A percentile compares a stretch with the other conserved stretches of the same genome.
These are phyloP conservation scores for Populus tomentosa DNA, from an alignment of 441 rosid species.

Conservation along the genomic window DNA sequence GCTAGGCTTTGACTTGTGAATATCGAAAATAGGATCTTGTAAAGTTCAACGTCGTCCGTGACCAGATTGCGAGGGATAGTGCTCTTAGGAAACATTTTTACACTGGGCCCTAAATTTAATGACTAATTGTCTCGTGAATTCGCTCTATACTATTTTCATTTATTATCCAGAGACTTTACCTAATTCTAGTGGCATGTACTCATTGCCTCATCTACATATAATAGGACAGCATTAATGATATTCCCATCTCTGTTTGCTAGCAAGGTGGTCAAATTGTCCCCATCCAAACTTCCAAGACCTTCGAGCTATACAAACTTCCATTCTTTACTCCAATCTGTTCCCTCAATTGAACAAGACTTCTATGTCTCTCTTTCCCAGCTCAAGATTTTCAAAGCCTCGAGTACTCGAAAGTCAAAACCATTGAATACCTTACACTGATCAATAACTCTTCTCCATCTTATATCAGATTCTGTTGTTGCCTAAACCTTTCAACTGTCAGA, in stretches of 20 bases:
- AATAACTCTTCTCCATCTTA: neutral
- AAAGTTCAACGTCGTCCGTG: constrained; percentile 15
- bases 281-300: neutral
- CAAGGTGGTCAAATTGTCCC: constrained; percentile 4
- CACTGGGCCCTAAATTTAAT: neutral
- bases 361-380: neutral
- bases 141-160: neutral
- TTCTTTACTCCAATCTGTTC: constrained; percentile 5
- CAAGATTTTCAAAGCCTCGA: neutral
- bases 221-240: neutral
- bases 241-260: constrained; percentile 14
- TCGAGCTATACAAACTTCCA: constrained; percentile 7
- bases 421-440: neutral
- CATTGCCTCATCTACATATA: neutral
- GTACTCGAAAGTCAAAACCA: neutral
- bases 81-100: neutral
- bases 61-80: constrained; percentile 7
- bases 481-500: neutral
- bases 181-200: neutral
- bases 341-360: neutral
- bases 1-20: constrained; percentile 4
- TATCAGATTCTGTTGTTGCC: neutral
- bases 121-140: neutral
- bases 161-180: neutral
- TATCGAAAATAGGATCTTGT: neutral